Evolutionary conservation across 2,329 filamentous ascomycete genomes (phyloP).

Genomic region (Hypoxylon sp.): DNA sequence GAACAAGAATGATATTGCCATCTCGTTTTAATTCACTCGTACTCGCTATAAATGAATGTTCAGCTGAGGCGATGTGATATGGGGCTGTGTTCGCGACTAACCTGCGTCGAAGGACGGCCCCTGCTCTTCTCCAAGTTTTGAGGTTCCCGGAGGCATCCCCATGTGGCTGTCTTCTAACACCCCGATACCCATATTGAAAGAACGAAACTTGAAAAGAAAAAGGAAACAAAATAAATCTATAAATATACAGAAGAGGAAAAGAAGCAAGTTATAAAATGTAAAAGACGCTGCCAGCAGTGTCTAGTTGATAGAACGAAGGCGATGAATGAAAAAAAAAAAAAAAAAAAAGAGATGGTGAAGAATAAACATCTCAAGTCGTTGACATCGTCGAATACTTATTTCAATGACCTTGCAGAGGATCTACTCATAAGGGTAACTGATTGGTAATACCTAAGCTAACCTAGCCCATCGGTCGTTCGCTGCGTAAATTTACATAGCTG

Average conservation of each 20-base stretch:
- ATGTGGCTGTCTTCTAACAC: constrained; percentile 45
- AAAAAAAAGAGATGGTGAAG: constrained; percentile 13
- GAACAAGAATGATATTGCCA: constrained; percentile 49
- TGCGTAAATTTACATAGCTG: constrained; percentile 11
- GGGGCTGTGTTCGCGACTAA: constrained; percentile 20
- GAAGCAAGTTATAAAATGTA: constrained; percentile 21
- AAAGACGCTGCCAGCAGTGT: constrained; percentile 46
- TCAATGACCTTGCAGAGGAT: constrained; percentile 23
- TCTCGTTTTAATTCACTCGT: constrained; percentile 43
- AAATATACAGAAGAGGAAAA: constrained; percentile 24
- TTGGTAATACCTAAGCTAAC: constrained; percentile 22
- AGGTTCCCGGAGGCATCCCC: constrained; percentile 47
- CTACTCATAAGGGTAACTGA: constrained; percentile 20
- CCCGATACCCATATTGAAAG: constrained; percentile 45
- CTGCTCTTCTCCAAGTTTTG: constrained; percentile 44
- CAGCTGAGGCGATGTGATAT: constrained; percentile 5
- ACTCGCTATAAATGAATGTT: constrained; percentile 32
- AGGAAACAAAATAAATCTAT: constrained; percentile 18
- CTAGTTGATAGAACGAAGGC: constrained; percentile 26
- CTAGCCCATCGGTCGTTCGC: constrained; percentile 20
- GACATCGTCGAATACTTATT: constrained; percentile 34
- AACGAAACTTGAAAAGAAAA: background rate
- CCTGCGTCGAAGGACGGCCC: constrained; percentile 33
- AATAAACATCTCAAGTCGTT: constrained; percentile 3
- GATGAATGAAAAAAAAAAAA: constrained; percentile 12